Conservation (phyloP, 164 flowering plant genomes). For the Amborella trichopoda region DNA sequence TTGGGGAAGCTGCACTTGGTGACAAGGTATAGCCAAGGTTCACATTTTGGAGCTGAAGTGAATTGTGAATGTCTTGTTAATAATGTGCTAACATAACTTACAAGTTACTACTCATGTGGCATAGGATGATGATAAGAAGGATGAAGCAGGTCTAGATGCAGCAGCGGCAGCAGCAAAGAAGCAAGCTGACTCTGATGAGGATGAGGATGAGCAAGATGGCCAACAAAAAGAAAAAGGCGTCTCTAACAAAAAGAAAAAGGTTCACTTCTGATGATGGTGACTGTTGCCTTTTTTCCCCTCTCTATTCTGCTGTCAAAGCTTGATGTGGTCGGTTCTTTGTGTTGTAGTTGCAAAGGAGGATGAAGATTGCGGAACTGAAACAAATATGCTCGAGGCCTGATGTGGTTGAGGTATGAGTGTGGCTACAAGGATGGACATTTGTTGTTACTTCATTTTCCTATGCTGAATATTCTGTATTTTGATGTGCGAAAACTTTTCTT, state of each 20-base stretch:
- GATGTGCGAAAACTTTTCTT: no score
- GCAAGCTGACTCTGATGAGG: constrained; percentile 57
- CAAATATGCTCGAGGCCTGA: constrained; percentile 87
- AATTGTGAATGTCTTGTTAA: not conserved
- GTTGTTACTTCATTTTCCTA: no score
- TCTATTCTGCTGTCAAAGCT: not conserved
- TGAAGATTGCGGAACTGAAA: constrained; percentile 95
- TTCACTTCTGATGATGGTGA: no score
- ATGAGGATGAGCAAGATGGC: constrained; percentile 77
- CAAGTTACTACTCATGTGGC: not conserved
- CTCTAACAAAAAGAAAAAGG: constrained; percentile 96
- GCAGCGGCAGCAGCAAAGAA: constrained; percentile 38
- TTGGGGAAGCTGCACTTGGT: constrained; percentile 25
- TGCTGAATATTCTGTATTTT: no score
- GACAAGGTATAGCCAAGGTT: constrained; percentile 11
- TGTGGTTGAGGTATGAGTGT: constrained; percentile 98
- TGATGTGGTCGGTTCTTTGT: not conserved
- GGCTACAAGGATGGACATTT: not conserved
- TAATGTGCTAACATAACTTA: not conserved
- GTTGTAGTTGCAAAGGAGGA: constrained; percentile 75
- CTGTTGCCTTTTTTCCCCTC: not conserved
- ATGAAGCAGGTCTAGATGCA: constrained; percentile 43
- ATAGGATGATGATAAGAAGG: constrained; percentile 67
- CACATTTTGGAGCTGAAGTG: not conserved
- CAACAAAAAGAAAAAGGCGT: constrained; percentile 73